Percentiles rank a stretch among this genome's conserved stretches.
These are phyloP conservation scores for Globisporangium carolinianum DNA, from an alignment of 352 stramenopile species.

Conservation along the genomic window DNA sequence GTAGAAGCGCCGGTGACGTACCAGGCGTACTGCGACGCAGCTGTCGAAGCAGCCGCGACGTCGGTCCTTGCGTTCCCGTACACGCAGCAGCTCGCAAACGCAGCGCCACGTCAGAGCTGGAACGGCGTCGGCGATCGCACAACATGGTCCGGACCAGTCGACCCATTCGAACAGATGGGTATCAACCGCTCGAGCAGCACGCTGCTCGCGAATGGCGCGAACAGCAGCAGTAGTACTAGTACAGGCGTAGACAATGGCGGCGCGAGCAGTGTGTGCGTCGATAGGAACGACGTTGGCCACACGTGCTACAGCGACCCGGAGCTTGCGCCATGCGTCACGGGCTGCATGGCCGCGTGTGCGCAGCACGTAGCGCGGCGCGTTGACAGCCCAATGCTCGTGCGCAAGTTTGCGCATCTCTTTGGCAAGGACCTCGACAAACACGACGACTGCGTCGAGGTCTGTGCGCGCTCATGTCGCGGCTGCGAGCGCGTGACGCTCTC, in stretches of 20 bases:
- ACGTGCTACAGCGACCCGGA: conserved; percentile 46
- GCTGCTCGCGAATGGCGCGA: conserved; percentile 12
- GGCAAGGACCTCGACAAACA: conserved; percentile 60
- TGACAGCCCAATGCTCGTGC: conserved; percentile 36
- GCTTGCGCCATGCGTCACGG: conserved; percentile 43
- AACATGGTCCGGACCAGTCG: conserved; percentile 37
- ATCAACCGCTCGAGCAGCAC: conserved; percentile 41
- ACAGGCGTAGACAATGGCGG: conserved; percentile 4
- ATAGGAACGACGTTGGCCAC: conserved; percentile 48
- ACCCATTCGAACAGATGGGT: conserved; percentile 55
- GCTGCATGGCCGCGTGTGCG: conserved; percentile 48
- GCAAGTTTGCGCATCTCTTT: conserved; percentile 56
- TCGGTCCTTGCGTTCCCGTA: conserved; percentile 46
- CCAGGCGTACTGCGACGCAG: conserved; percentile 59
- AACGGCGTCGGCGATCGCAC: conserved; percentile 47
- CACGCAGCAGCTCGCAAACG: conserved; percentile 16
- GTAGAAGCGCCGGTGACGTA: conserved; percentile 38
- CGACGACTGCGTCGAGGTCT: conserved; percentile 67
- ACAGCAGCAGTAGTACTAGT: not conserved
- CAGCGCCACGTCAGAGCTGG: conserved; percentile 42
- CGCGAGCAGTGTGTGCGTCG: conserved; percentile 46
- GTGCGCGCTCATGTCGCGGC: conserved; percentile 46
- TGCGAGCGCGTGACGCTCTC: conserved; percentile 59
- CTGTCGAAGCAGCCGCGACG: conserved; percentile 20
- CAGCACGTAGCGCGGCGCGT: conserved; percentile 32